phyloP scores from a whole-genome alignment of 495 filamentous ascomycete species.

The Evernia prunastri region DNA sequence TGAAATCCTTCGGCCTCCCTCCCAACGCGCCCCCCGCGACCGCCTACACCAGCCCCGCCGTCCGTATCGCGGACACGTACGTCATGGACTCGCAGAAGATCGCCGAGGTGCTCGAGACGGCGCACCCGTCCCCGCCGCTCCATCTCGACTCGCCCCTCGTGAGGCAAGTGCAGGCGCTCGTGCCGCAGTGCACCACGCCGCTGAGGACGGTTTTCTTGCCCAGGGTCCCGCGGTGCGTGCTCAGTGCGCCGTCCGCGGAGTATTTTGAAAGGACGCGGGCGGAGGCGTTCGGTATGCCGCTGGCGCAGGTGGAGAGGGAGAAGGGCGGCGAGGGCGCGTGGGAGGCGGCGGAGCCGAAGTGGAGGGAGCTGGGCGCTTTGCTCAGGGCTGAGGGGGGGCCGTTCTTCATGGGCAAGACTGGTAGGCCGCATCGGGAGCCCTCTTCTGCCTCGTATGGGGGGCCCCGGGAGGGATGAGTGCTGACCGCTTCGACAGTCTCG shows the following conservation, averaged over 20 bases:
- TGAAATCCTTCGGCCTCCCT: conserved; percentile 36
- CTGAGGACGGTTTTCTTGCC: conserved; percentile 30
- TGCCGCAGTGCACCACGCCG: not conserved
- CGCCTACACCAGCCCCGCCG: conserved; percentile 49
- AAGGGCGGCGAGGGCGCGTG: conserved; percentile 38
- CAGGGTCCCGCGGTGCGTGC: conserved; percentile 32
- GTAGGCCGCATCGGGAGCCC: not conserved
- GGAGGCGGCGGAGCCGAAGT: conserved; percentile 30
- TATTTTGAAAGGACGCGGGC: conserved; percentile 44
- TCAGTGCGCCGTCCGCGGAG: conserved; percentile 34
- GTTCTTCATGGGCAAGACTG: conserved; percentile 37
- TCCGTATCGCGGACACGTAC: conserved; percentile 45
- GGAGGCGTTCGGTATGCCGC: conserved; percentile 36
- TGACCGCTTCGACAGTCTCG: conserved; percentile 14
- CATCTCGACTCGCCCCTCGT: conserved; percentile 44
- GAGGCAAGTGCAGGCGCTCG: conserved; percentile 30
- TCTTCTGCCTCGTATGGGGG: not conserved
- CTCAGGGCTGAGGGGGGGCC: conserved; percentile 48
- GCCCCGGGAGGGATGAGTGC: not conserved
- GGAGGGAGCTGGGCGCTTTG: conserved; percentile 40
- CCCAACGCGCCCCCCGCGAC: conserved; percentile 34
- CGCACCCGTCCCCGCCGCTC: conserved; percentile 47
- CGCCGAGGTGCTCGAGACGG: conserved; percentile 43
- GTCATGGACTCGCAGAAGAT: conserved; percentile 55
- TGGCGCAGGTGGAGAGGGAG: conserved; percentile 37